A percentile compares a stretch with the other conserved stretches of the same genome.
phyloP scores from a whole-genome alignment of 148 eudicot genomes.

The Rhododendron vialii region DNA sequence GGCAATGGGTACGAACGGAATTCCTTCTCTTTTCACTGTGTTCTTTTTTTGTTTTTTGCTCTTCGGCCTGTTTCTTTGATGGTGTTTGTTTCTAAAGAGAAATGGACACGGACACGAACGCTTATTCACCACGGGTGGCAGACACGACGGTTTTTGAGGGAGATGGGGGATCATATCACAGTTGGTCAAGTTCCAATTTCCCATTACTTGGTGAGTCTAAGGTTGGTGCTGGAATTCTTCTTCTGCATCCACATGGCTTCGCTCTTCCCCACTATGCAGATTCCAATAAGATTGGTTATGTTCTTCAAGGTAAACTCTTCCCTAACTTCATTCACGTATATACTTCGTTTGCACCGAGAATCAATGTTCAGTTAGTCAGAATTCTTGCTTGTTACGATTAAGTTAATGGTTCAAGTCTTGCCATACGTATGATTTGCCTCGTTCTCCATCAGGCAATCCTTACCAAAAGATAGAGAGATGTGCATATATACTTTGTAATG shows the following conservation, averaged over 20 bases:
- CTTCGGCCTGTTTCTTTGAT: neutral
- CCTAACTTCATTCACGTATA: neutral
- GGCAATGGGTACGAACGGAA: neutral
- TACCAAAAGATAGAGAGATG: too few relatives aligned
- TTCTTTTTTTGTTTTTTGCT: neutral
- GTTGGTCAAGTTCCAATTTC: slow-evolving; percentile 25
- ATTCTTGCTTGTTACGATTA: too few relatives aligned
- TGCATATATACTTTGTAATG: neutral
- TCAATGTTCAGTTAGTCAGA: too few relatives aligned
- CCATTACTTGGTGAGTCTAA: slow-evolving; percentile 23
- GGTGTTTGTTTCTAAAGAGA: neutral
- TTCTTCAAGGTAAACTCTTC: slow-evolving; percentile 32
- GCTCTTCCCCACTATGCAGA: slow-evolving; percentile 52
- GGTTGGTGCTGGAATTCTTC: slow-evolving; percentile 33
- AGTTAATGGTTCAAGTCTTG: too few relatives aligned
- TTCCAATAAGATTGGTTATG: slow-evolving; percentile 39
- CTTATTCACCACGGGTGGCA: neutral
- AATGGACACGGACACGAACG: neutral
- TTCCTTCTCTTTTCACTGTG: neutral
- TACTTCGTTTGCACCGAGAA: too few relatives aligned
- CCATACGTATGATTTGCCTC: too few relatives aligned
- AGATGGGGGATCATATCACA: slow-evolving; percentile 43
- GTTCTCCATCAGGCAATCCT: too few relatives aligned
- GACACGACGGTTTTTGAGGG: slow-evolving; percentile 24
- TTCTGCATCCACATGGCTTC: slow-evolving; percentile 41